Evolutionary conservation across 441 rosid species (phyloP), one percentile per base, ranked within the genome.

Genomic region (Cnidoscolus chayamansa): DNA sequence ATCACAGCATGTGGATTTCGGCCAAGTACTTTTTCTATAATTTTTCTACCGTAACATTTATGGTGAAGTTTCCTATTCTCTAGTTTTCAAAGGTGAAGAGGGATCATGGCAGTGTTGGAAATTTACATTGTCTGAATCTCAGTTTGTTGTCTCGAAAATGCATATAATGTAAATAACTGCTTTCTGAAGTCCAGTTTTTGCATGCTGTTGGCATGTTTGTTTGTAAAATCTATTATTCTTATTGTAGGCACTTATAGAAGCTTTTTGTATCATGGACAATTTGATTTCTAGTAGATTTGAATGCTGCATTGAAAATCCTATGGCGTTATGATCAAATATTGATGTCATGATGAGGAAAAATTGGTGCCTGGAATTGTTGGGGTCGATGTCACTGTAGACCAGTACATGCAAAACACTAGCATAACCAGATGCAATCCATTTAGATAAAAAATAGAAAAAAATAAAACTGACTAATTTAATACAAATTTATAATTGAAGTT

Each of bases 81-180:
- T 15, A n/a, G 67, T 67, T 58, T 68, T 25, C 25, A 65, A 66
- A 66, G 64, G 53, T 43, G 4, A 47, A 60, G 63, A 57, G 11
- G 54, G 43, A 60, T 56, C 40, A 62, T 6, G 61, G 50, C 63
- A 40, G 58, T 63, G 31, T 32, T 59, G 59, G 77, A 63, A 70
- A 30, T 19, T 64, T 17, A 59, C 17, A 53, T 32, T 49, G 51
- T 19, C 15, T 5, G 67, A 57, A 65, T 56, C 64, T 57, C 48
- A 51, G 16, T 51, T 40, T 50, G 49, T 12, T 61, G 16, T 67
- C 7, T 15, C 62, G 19, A 50, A 72, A 20, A 43, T 58, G 57
- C 56, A 50, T 67, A 64, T 72, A 69, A 31, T 77, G 80, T 81
- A 79, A 67, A 72, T 81, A 74, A 30, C 65, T 65, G 9, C 31